Base-by-base conservation (phyloP, 495 filamentous ascomycete species). In the Xylaria intraflava region DNA sequence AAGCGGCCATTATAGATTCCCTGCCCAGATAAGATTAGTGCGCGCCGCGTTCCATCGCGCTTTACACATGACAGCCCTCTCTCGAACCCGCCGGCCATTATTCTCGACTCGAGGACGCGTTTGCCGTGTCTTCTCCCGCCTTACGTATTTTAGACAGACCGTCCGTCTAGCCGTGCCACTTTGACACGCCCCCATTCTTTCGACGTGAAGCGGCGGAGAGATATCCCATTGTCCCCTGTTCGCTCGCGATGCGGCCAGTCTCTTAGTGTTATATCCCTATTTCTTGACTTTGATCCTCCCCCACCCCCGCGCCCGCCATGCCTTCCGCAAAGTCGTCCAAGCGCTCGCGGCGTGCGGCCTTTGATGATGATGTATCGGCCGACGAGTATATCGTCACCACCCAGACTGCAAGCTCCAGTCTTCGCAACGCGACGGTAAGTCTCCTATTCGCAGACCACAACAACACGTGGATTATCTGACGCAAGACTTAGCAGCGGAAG, bases 371-470 rank as follows among this genome's bases (percentile, higher is more conserved):
- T n/a, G 71, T 67, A n/a, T 73, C 78, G 33, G 72, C 72, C 2
- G 76, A 83, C 23, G 65, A 69, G 30, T 59, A 74, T 12, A 74
- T 77, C 17, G 61, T 78, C 12, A 68, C 72, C 36, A 68, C 72
- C 36, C 68, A 70, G 33, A 46, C 51, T 22, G 42, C 74, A 10
- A 73, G 64, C 51, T 78, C 75, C 10, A 69, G 61, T 49, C 57
- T 78, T 33, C 64, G 70, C 39, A 69, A 70, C 44, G 64, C 76
- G 45, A 65, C 69, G 42, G 81, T 83, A 58, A 56, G 75, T 58
- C 26, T 16, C 30, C n/a, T 14, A 42, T 45, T 54, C 8, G 14
- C 20, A 42, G 3, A 14, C n/a, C 19, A 6, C 11, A 6, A 31
- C 41, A 12, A 51, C 49, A 14, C 26, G 20, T 30, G 9, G 17